These are phyloP conservation scores for Suillus decipiens DNA, from an alignment of 768 basidiomycete species.

Conservation along the genomic window DNA sequence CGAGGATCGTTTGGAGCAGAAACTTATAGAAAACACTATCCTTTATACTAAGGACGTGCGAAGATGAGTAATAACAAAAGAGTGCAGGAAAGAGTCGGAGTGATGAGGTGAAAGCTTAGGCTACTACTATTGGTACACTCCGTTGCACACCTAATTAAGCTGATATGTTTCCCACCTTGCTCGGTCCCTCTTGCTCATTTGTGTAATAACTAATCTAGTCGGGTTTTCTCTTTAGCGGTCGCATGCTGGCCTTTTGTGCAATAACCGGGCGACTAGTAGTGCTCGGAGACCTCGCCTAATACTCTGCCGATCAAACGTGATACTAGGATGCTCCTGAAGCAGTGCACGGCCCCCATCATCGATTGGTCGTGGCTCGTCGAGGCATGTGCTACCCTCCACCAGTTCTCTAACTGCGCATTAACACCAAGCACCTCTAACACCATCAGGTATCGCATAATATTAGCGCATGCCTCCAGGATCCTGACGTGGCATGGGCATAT, in stretches of 20 bases:
- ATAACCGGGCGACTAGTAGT: neutral
- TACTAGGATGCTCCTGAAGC: neutral
- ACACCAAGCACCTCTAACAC: slow-evolving; percentile 19
- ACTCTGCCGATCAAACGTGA: neutral
- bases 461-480: neutral
- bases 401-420: slow-evolving; percentile 27
- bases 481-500: neutral
- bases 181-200: neutral
- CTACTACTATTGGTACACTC: slow-evolving; percentile 8
- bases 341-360: neutral
- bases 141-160: slow-evolving; percentile 31
- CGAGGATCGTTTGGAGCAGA: slow-evolving; percentile 10
- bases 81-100: slow-evolving; percentile 16
- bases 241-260: neutral
- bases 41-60: slow-evolving; percentile 35
- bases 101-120: slow-evolving; percentile 6
- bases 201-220: neutral
- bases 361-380: neutral
- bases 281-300: neutral
- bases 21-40: slow-evolving; percentile 8
- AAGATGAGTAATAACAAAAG: slow-evolving; percentile 19
- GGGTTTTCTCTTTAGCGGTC: slow-evolving; percentile 1
- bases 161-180: slow-evolving; percentile 28
- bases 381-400: neutral
- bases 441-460: slow-evolving; percentile 4